These are phyloP conservation scores for Penicillium coprophilum DNA, from an alignment of 495 filamentous ascomycete species.

Conservation along the genomic window DNA sequence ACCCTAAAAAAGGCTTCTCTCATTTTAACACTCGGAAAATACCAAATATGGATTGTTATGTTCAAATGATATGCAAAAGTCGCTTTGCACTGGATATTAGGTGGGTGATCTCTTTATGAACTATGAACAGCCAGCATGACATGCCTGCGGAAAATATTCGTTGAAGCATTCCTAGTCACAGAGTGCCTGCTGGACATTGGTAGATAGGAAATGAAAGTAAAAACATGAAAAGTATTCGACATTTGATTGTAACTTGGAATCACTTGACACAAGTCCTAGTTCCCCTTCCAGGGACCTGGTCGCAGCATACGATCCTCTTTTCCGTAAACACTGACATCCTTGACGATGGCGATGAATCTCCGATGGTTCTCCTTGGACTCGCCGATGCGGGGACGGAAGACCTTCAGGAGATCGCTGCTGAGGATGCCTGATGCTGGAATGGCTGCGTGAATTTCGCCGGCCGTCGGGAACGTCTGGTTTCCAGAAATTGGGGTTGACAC, in stretches of 20 bases:
- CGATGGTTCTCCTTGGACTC: slow-evolving; percentile 46
- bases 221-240: neutral
- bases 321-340: slow-evolving; percentile 47
- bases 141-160: neutral
- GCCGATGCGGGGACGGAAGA: slow-evolving; percentile 61
- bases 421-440: slow-evolving; percentile 68
- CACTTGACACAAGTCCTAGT: slow-evolving; percentile 11
- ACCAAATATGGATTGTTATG: too few relatives aligned
- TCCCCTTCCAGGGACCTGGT: slow-evolving; percentile 40
- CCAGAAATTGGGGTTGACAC: slow-evolving; percentile 36
- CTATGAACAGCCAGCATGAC: neutral
- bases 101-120: neutral
- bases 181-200: neutral
- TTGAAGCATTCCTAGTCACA: neutral
- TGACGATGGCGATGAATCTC: slow-evolving; percentile 47
- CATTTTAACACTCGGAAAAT: too few relatives aligned
- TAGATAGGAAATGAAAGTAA: neutral
- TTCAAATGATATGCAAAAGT: too few relatives aligned
- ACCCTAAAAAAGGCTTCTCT: too few relatives aligned
- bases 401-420: slow-evolving; percentile 58
- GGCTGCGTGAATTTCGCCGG: slow-evolving; percentile 68
- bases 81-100: too few relatives aligned
- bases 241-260: neutral
- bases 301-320: slow-evolving; percentile 47
- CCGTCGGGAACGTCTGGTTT: slow-evolving; percentile 50